Base-by-base conservation (phyloP, 2,329 filamentous ascomycete species). In the Alternaria arborescens region DNA sequence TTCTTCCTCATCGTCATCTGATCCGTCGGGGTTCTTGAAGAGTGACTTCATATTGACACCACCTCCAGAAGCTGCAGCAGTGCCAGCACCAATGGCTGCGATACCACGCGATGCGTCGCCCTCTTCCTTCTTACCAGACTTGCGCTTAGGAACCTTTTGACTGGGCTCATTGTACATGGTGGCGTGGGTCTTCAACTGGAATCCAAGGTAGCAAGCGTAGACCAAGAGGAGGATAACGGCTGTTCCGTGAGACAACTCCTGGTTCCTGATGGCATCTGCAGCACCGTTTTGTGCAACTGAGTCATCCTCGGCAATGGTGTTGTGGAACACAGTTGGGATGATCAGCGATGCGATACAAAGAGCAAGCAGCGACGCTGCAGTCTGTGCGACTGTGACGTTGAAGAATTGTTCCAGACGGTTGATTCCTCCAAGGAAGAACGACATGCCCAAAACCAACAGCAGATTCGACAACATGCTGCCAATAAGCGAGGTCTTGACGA, bases 401-500 rank as follows among this genome's bases (percentile, higher is more conserved):
- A 97, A 98, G 78, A 88, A 89, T 77, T 97, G 94, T 76, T 96
- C 91, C 28, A 86, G 74, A 28, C 94, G 88, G 60, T 91, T 89
- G 68, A 96, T 77, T 4, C 93, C 93, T 51, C 92, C 93, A 62
- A 92, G 90, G 82, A 97, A 95, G 84, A 96, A 97, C 76, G 90
- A 95, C 88, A 94, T 96, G 57, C 93, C 94, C 83, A 97, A 83
- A 52, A 97, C 92, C 14, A 97, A 86, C 4, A 97, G 86, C 60
- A 98, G 79, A 76, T 97, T 97, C 42, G 93, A 97, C 22, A 97
- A 83, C 77, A 97, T 97, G 78, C 90, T 94, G 57, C 94, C 94
- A 64, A 97, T 92, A 28, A 98, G 84, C 0, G 94, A 97, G 0
- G 94, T 97, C 78, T 97, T 93, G 7, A 97, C 93, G 62, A 98